Conservation (phyloP, 2,329 filamentous ascomycete species). For the Chaetomium olivaceum region DNA sequence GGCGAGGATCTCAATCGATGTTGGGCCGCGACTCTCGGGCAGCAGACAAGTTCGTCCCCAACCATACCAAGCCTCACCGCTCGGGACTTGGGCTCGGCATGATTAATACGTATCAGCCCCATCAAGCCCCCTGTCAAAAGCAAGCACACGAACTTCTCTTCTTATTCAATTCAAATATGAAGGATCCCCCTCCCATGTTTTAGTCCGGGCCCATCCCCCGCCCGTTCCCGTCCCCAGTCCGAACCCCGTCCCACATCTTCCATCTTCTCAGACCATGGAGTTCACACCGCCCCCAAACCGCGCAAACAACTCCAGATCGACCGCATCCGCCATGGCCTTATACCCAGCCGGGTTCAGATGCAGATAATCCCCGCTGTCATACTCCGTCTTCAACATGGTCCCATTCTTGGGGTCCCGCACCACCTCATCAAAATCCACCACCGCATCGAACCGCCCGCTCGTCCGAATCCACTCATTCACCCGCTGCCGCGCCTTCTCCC, state of each 20-base stretch:
- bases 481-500: constrained; percentile 55
- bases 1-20: neutral
- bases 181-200: neutral
- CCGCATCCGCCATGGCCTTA: constrained; percentile 53
- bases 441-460: constrained; percentile 57
- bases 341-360: constrained; percentile 60
- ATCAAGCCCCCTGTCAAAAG: neutral
- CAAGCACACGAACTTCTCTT: neutral
- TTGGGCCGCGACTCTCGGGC: constrained; percentile 2
- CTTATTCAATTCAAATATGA: neutral
- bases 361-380: constrained; percentile 60
- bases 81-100: neutral
- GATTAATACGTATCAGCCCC: neutral
- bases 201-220: neutral
- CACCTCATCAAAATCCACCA: constrained; percentile 62
- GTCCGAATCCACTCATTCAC: constrained; percentile 61
- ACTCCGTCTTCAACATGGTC: constrained; percentile 47
- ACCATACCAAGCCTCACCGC: constrained; percentile 1
- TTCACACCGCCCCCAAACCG: constrained; percentile 36
- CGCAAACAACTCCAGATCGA: constrained; percentile 54
- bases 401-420: constrained; percentile 51
- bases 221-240: neutral
- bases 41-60: neutral
- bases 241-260: neutral
- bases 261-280: constrained; percentile 20